phyloP scores from a whole-genome alignment of 148 eudicot species.

The Spergularia bocconei region DNA sequence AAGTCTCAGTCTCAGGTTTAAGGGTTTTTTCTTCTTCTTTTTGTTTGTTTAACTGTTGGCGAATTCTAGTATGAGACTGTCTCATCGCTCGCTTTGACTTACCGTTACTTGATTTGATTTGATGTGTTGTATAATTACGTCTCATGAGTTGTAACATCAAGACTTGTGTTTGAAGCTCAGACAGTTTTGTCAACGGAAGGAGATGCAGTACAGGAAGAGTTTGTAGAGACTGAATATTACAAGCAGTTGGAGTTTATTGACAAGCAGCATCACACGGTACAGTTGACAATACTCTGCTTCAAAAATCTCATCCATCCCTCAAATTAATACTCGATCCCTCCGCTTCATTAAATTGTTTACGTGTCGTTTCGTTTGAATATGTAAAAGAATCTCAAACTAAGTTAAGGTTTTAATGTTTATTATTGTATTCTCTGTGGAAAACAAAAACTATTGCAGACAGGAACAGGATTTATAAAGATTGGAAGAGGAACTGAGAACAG shows the following conservation, averaged over 20 bases:
- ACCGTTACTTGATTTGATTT: too few relatives aligned
- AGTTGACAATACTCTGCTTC: neutral
- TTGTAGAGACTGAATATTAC: conserved; percentile 70
- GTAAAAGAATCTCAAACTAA: too few relatives aligned
- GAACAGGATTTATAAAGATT: conserved; percentile 63
- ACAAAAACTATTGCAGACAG: conserved; percentile 40
- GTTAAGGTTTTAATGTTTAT: too few relatives aligned
- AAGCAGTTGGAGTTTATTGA: conserved; percentile 50
- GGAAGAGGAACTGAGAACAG: conserved; percentile 25
- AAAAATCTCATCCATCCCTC: neutral
- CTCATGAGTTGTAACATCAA: too few relatives aligned
- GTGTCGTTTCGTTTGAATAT: too few relatives aligned
- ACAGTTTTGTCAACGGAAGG: conserved; percentile 23
- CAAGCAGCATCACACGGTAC: conserved; percentile 68
- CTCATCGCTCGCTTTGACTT: neutral
- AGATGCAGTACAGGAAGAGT: conserved; percentile 40
- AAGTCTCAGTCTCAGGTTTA: conserved; percentile 40
- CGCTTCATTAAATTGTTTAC: too few relatives aligned
- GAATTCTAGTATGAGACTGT: too few relatives aligned
- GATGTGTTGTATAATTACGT: too few relatives aligned
- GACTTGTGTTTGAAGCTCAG: neutral
- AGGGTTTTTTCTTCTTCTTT: neutral
- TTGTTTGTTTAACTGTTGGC: too few relatives aligned
- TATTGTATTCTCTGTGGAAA: too few relatives aligned
- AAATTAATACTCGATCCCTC: neutral